Evolutionary conservation across 306 rosid genomes (phyloP).

Genomic region (Cicer arietinum): DNA sequence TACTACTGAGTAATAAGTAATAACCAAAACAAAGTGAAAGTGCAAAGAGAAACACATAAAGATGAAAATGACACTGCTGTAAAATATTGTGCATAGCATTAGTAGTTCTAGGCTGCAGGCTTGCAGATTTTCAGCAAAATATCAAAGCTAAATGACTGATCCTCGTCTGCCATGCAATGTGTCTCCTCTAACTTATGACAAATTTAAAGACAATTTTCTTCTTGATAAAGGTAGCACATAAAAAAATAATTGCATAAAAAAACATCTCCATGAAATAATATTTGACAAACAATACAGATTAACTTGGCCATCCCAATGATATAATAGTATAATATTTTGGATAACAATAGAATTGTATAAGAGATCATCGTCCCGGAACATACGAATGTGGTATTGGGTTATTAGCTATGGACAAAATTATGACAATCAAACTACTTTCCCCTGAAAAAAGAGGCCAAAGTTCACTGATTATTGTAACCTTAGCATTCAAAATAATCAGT

Average conservation of each 20-base stretch:
- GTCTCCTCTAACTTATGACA: not conserved
- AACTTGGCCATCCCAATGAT: not conserved
- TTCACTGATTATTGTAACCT: not conserved
- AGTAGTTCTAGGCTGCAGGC: slow-evolving; percentile 7
- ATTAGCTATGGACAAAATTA: not conserved
- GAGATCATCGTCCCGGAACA: not conserved
- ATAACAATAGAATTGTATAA: slow-evolving; percentile 12
- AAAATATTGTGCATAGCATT: not conserved
- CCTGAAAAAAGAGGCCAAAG: not conserved
- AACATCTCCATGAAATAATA: not conserved
- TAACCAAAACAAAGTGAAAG: slow-evolving; percentile 19
- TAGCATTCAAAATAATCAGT: not conserved
- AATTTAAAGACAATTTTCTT: not conserved
- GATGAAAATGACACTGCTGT: slow-evolving; percentile 13
- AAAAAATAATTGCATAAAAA: not conserved
- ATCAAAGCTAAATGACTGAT: slow-evolving; percentile 14
- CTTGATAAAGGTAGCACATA: not conserved
- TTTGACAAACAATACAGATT: not conserved
- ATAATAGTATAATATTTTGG: not conserved
- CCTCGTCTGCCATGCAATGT: not conserved
- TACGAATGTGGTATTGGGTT: not conserved
- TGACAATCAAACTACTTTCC: not conserved
- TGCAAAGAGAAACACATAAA: slow-evolving; percentile 28
- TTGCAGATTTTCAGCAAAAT: not conserved
- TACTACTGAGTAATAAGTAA: slow-evolving; percentile 7